Evolutionary conservation across 2,329 filamentous ascomycete species (phyloP).

Genomic region (Metarhizium album): DNA sequence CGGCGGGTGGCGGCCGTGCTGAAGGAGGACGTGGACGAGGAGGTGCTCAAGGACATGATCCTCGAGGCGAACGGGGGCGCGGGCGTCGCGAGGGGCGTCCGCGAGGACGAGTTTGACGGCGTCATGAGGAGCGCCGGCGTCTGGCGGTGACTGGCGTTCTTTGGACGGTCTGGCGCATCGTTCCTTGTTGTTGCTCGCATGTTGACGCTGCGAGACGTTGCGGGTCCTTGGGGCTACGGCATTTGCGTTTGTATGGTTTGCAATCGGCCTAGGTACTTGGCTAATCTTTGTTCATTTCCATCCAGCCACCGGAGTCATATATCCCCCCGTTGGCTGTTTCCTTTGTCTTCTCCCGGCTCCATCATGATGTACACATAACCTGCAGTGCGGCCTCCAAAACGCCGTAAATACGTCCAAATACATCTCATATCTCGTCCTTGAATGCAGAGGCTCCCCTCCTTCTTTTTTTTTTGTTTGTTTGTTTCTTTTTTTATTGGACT

Average conservation of each 20-base stretch:
- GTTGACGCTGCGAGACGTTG: no score
- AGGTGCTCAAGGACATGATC: constrained; percentile 85
- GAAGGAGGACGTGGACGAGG: constrained; percentile 76
- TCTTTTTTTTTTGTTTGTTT: neutral
- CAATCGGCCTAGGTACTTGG: neutral
- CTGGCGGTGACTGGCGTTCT: constrained; percentile 57
- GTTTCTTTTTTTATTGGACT: no score
- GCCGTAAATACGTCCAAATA: constrained; percentile 7
- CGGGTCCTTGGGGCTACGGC: neutral
- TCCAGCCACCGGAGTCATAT: neutral
- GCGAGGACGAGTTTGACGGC: constrained; percentile 68
- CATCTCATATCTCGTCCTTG: no score
- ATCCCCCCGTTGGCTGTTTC: neutral
- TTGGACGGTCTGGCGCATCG: neutral
- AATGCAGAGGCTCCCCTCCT: no score
- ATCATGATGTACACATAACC: neutral
- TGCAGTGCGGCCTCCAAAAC: neutral
- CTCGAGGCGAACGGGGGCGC: constrained; percentile 81
- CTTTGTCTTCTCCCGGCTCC: no score
- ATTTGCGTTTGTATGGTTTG: neutral
- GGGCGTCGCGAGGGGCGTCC: constrained; percentile 60
- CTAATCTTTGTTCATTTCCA: neutral
- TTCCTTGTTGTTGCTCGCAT: neutral
- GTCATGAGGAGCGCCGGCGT: constrained; percentile 80
- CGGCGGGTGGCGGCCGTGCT: constrained; percentile 68